Evolutionary conservation across 2,329 filamentous ascomycete species (phyloP).

Genomic region (Colletotrichum plurivorum): DNA sequence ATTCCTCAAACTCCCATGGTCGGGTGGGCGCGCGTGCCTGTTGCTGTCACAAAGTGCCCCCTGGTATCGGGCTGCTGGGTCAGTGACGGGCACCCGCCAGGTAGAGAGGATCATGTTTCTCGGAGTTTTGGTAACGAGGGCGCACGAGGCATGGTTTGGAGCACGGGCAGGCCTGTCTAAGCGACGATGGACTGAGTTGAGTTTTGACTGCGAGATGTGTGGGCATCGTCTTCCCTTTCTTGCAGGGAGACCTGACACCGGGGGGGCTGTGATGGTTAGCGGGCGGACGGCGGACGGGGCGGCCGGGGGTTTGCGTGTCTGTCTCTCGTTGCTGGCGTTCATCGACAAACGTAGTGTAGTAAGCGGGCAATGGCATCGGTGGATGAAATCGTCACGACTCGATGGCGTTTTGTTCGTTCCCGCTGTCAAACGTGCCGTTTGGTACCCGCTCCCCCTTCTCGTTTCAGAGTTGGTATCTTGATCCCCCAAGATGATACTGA

Average conservation of each 20-base stretch:
- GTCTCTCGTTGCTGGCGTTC: too few relatives aligned
- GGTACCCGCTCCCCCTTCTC: neutral
- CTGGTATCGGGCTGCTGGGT: neutral
- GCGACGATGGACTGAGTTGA: slow-evolving; percentile 5
- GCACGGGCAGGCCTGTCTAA: slow-evolving; percentile 14
- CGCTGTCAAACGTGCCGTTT: slow-evolving; percentile 14
- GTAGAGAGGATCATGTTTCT: too few relatives aligned
- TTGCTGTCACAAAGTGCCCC: slow-evolving; percentile 30
- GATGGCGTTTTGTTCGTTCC: slow-evolving; percentile 2
- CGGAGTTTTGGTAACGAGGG: neutral
- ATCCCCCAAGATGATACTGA: neutral
- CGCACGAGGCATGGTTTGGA: slow-evolving; percentile 1
- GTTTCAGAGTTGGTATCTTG: slow-evolving; percentile 39
- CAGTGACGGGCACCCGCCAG: neutral
- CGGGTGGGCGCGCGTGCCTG: neutral
- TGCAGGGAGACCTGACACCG: slow-evolving; percentile 34
- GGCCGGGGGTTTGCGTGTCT: too few relatives aligned
- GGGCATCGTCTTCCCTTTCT: neutral
- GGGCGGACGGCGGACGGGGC: neutral
- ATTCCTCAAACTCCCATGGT: too few relatives aligned
- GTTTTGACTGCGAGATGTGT: slow-evolving; percentile 16
- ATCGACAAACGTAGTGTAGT: neutral
- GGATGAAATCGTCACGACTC: neutral
- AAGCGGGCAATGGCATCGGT: neutral
- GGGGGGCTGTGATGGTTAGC: neutral